Base-by-base conservation (phyloP, 2,329 filamentous ascomycete genomes). In the Sporothrix variecibatus region DNA sequence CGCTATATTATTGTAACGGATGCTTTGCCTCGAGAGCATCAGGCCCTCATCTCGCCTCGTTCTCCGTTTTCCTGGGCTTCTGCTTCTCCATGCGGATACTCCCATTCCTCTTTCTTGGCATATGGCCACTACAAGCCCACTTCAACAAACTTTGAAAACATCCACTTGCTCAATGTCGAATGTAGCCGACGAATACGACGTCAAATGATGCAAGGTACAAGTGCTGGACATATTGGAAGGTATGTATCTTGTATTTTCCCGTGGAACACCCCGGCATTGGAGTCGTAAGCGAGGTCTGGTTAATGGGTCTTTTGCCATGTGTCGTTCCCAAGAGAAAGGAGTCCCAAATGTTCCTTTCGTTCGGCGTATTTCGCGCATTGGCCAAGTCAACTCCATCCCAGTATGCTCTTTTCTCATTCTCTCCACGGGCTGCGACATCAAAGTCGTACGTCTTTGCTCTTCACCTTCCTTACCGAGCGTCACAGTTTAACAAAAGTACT, bases 261-360 rank as follows among this genome's bases (percentile, higher is more conserved):
- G 28, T 60, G 12, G 28, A 12, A 56, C 51, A 64, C 17, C 60
- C 60, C 60, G 60, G 60, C 60, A 64, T 43, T 20, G 62, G 64
- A 68, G 49, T 40, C 40, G 64, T 40, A 49, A 53, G 65, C 43
- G 65, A 69, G 65, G 26, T 69, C 51, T 12, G 43, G 46, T 23
- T 8, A n/a, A 67, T 56, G 31, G 67, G 31, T 56, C 28, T n/a
- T 53, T 20, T 70, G 67, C 49, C 49, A 70, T 70, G 43, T 69
- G 46, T 34, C 46, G 12, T 69, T 20, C 65, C 58, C 23, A 56
- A 23, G n/a, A 23, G n/a, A 3, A 15, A 38, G 34, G 4, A 34
- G 1, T 49, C 8, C 20, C 67, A 20, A 56, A 56, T 56, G 8
- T 17, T 58, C 31, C n/a, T 40, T 40, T 23, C 17, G 11, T 15